Conservation (phyloP, 768 basidiomycete species). For the Tephrocybe sp. region DNA sequence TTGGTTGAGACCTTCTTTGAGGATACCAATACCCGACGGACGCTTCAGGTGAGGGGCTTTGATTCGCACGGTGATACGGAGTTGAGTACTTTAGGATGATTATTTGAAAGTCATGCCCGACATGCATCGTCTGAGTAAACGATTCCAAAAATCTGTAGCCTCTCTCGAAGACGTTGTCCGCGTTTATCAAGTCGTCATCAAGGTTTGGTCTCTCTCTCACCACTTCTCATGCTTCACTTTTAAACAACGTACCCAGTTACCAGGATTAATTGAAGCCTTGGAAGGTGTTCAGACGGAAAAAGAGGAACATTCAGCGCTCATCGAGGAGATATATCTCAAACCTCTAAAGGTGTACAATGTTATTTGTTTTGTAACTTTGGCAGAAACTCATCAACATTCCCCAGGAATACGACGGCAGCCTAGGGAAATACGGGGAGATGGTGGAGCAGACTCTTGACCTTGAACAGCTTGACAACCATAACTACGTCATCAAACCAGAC, state of each 20-base stretch:
- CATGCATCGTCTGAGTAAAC: constrained; percentile 87
- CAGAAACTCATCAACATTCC: background rate
- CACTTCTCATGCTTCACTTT: background rate
- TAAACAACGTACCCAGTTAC: constrained; percentile 46
- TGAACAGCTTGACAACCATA: constrained; percentile 79
- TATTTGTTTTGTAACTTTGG: background rate
- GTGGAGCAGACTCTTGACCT: constrained; percentile 96
- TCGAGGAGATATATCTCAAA: constrained; percentile 68
- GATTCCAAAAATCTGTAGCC: constrained; percentile 83
- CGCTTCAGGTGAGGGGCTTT: constrained; percentile 59
- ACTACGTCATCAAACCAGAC: constrained; percentile 89
- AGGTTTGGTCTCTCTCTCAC: constrained; percentile 48
- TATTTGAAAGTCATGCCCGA: constrained; percentile 92
- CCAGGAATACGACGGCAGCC: constrained; percentile 62
- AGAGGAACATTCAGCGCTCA: constrained; percentile 46
- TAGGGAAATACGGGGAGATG: constrained; percentile 87
- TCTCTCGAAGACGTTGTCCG: constrained; percentile 94
- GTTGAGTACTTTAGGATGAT: constrained; percentile 61
- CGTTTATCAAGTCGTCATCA: constrained; percentile 89
- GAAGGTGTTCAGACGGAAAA: constrained; percentile 46
- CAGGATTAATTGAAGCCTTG: constrained; percentile 69
- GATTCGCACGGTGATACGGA: no score
- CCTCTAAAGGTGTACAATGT: constrained; percentile 51
- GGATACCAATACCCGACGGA: constrained; percentile 68
- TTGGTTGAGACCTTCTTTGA: constrained; percentile 87